Conservation (phyloP, 2,329 filamentous ascomycete species). For the Fusarium austroafricanum region DNA sequence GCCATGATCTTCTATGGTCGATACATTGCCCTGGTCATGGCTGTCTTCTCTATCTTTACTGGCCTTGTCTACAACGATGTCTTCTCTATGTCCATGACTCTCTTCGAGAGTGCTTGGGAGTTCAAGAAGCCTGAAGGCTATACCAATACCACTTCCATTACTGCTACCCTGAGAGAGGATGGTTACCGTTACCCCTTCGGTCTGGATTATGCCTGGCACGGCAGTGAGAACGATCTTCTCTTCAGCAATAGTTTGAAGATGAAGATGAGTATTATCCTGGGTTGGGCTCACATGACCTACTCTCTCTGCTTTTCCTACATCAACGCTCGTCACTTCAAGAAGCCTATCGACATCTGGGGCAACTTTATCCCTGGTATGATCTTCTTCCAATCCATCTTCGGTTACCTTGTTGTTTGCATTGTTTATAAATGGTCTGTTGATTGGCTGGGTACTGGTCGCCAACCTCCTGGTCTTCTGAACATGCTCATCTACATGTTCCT, state of each 20-base stretch:
- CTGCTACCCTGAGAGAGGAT: conserved; percentile 72
- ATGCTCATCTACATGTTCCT: conserved; percentile 99
- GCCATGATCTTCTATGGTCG: conserved; percentile 99
- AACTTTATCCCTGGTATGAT: conserved; percentile 99
- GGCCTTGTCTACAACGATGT: conserved; percentile 98
- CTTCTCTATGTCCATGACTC: conserved; percentile 91
- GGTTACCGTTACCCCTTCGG: conserved; percentile 95
- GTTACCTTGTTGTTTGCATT: conserved; percentile 93
- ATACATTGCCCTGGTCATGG: conserved; percentile 99
- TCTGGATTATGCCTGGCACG: conserved; percentile 96
- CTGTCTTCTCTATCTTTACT: conserved; percentile 95
- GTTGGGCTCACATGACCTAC: conserved; percentile 99
- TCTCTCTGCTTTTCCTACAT: conserved; percentile 92
- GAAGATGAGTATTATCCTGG: conserved; percentile 98
- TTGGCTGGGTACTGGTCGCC: conserved; percentile 73
- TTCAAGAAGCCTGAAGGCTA: conserved; percentile 77
- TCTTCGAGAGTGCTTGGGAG: conserved; percentile 92
- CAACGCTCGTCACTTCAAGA: conserved; percentile 95
- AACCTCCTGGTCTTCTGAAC: conserved; percentile 90
- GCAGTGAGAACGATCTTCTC: conserved; percentile 91
- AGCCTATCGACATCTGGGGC: conserved; percentile 93
- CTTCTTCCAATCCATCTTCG: conserved; percentile 99
- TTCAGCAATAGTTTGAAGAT: conserved; percentile 99
- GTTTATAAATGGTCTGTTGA: conserved; percentile 97
- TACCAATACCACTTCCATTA: conserved; percentile 71